Evolutionary conservation across 257 asterid genomes (phyloP).

Genomic region (Agastache rugosa): DNA sequence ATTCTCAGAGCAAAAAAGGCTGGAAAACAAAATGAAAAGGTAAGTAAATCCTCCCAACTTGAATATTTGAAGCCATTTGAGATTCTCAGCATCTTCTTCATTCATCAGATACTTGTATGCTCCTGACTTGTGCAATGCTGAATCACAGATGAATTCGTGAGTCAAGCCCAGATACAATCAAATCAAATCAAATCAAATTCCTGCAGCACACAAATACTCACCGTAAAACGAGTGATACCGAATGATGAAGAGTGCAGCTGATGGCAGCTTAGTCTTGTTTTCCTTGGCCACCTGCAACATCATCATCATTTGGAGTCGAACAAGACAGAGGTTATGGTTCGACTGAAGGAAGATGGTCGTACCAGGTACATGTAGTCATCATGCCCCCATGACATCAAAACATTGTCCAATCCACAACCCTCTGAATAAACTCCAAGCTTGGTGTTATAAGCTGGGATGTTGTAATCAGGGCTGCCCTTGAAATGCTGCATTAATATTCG

Average conservation of each 20-base stretch:
- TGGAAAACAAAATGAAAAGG: background rate
- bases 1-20: background rate
- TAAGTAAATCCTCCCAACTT: constrained; percentile 34
- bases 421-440: constrained; percentile 47
- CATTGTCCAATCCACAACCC: constrained; percentile 56
- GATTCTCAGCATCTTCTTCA: constrained; percentile 53
- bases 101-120: constrained; percentile 55
- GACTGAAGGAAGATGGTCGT: background rate
- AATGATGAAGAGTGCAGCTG: constrained; percentile 60
- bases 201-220: background rate
- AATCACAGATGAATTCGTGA: background rate
- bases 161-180: background rate
- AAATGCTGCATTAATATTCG: constrained; percentile 45
- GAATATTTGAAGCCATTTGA: constrained; percentile 59
- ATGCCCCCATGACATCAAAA: constrained; percentile 58
- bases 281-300: constrained; percentile 54
- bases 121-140: constrained; percentile 53
- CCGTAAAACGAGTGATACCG: constrained; percentile 63
- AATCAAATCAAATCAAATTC: background rate
- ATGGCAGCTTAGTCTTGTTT: constrained; percentile 55
- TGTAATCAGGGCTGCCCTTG: constrained; percentile 42
- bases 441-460: constrained; percentile 44
- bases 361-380: constrained; percentile 65
- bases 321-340: background rate
- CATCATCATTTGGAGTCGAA: background rate